These are phyloP conservation scores for Aspergillus awamori DNA, from an alignment of 2,329 filamentous ascomycete species.

Conservation along the genomic window DNA sequence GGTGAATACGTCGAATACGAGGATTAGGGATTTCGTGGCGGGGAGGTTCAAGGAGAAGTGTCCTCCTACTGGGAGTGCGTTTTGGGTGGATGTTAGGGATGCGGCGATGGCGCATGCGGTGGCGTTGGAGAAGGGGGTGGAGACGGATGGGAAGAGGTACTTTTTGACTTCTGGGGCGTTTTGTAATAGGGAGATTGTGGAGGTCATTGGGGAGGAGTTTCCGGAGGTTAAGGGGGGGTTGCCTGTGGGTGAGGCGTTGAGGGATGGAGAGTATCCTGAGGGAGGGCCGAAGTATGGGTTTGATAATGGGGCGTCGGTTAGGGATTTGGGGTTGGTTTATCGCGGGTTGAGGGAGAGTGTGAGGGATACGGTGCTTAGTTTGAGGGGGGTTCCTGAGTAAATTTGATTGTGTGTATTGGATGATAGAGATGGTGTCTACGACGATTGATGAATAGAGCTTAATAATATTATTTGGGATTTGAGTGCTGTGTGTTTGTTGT, in stretches of 20 bases:
- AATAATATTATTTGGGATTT: no score
- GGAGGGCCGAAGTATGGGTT: slow-evolving; percentile 28
- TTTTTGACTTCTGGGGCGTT: slow-evolving; percentile 42
- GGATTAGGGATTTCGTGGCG: slow-evolving; percentile 66
- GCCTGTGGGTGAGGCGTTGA: slow-evolving; percentile 31
- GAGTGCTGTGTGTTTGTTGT: no score
- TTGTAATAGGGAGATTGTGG: slow-evolving; percentile 41
- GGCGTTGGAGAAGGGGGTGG: slow-evolving; percentile 39
- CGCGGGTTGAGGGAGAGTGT: slow-evolving; percentile 31
- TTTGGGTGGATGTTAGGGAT: slow-evolving; percentile 56
- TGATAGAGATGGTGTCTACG: neutral
- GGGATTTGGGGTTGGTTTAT: slow-evolving; percentile 38
- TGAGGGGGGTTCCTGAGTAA: slow-evolving; percentile 7
- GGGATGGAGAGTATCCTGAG: slow-evolving; percentile 20
- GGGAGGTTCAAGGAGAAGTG: slow-evolving; percentile 59
- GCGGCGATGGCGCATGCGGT: slow-evolving; percentile 45
- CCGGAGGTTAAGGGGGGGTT: slow-evolving; percentile 39
- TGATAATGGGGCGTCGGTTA: slow-evolving; percentile 35
- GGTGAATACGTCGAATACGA: slow-evolving; percentile 71
- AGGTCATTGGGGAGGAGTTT: slow-evolving; percentile 40
- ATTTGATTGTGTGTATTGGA: no score
- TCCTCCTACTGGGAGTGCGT: slow-evolving; percentile 58
- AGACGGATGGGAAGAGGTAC: slow-evolving; percentile 44
- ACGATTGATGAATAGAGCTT: neutral
- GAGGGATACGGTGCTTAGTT: slow-evolving; percentile 30